Conservation (phyloP, 2,329 filamentous ascomycete genomes). For the Trichoderma sp. region DNA sequence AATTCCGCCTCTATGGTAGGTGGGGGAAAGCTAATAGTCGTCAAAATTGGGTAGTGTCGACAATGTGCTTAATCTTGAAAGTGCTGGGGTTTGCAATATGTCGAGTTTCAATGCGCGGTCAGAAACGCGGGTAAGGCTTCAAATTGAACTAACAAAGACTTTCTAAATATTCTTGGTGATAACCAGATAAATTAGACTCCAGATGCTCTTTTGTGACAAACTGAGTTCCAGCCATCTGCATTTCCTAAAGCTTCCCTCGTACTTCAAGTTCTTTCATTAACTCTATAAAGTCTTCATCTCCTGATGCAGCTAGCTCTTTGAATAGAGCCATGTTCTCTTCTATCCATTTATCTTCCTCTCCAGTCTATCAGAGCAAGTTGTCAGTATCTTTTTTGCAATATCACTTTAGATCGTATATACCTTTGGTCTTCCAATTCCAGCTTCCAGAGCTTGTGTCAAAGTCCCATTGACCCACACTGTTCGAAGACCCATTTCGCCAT, state of each 20-base stretch:
- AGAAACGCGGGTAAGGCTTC: background rate
- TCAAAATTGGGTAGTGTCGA: background rate
- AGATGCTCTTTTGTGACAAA: background rate
- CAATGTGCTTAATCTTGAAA: background rate
- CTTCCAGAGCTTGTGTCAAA: constrained; percentile 8
- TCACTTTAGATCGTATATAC: background rate
- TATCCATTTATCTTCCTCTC: constrained; percentile 11
- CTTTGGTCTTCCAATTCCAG: constrained; percentile 10
- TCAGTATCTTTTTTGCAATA: background rate
- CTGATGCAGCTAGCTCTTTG: background rate
- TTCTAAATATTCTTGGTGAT: background rate
- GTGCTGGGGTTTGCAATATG: background rate
- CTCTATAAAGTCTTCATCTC: constrained; percentile 13
- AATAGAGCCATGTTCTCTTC: background rate
- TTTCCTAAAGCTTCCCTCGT: background rate
- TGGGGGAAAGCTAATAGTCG: background rate
- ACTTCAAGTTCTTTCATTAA: background rate
- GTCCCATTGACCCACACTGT: constrained; percentile 14
- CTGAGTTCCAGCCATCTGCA: background rate
- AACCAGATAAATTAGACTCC: background rate
- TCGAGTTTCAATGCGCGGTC: background rate
- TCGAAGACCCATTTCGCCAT: background rate
- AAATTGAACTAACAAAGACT: background rate
- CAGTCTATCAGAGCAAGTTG: background rate
- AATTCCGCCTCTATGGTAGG: background rate